A percentile compares a stretch with the other conserved stretches of the same genome.
Evolutionary conservation across 345 rosid genomes (phyloP).

Genomic region (Geranium rotundifolium): DNA sequence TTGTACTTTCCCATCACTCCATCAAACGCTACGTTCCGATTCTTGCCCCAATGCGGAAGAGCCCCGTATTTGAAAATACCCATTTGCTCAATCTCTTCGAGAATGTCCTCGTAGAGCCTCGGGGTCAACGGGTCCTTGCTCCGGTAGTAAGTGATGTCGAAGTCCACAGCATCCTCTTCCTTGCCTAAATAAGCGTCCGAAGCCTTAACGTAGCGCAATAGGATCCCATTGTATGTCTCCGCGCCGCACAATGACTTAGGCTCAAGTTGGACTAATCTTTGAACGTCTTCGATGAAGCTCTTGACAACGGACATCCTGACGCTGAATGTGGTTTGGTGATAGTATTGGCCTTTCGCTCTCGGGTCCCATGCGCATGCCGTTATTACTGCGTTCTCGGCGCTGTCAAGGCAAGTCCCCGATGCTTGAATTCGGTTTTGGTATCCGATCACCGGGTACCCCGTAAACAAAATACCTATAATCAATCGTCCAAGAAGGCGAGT

Average conservation of each 20-base stretch:
- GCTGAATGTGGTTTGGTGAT: conserved; percentile 51
- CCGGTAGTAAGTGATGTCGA: conserved; percentile 62
- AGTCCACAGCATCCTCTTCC: conserved; percentile 60
- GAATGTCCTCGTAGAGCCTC: conserved; percentile 46
- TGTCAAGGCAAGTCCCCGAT: conserved; percentile 72
- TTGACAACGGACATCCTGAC: conserved; percentile 32
- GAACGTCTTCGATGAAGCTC: conserved; percentile 51
- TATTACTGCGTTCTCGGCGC: conserved; percentile 31
- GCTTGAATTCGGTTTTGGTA: conserved; percentile 60
- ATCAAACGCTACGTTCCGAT: conserved; percentile 46
- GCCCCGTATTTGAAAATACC: conserved; percentile 63
- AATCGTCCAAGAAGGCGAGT: too few species aligned
- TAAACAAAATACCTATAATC: conserved; percentile 33
- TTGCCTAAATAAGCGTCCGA: conserved; percentile 68
- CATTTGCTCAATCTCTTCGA: conserved; percentile 78
- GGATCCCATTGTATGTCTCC: conserved; percentile 57
- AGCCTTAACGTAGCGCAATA: conserved; percentile 64
- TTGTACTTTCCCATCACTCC: conserved; percentile 46
- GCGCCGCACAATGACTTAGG: conserved; percentile 43
- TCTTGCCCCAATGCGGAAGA: conserved; percentile 84
- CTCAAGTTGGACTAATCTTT: conserved; percentile 35
- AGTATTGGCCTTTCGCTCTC: conserved; percentile 51
- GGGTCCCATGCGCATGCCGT: conserved; percentile 79
- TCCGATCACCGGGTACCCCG: conserved; percentile 69
- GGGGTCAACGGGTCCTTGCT: conserved; percentile 56